Evolutionary conservation across 306 rosid species (phyloP).

Genomic region (Cucurbita pepo): DNA sequence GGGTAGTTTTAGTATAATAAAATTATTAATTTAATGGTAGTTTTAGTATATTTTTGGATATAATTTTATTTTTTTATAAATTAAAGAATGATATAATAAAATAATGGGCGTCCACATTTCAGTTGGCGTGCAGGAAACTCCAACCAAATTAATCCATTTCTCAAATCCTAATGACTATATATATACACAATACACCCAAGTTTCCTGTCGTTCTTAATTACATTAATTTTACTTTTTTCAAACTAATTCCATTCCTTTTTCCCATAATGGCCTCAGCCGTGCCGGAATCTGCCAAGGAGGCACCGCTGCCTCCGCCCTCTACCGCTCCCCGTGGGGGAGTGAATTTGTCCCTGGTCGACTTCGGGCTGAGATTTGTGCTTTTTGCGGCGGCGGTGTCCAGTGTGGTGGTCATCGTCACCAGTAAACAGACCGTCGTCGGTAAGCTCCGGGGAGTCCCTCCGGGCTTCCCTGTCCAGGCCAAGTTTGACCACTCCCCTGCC

Average conservation of each 20-base stretch:
- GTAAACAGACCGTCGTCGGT: slow-evolving; percentile 32
- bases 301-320: background rate
- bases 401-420: slow-evolving; percentile 47
- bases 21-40: too few species aligned
- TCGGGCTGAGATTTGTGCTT: slow-evolving; percentile 38
- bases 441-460: background rate
- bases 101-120: background rate
- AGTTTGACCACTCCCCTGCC: slow-evolving; percentile 69
- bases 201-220: background rate
- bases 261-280: background rate
- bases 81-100: too few species aligned
- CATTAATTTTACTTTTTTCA: background rate
- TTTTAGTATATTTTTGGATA: too few species aligned
- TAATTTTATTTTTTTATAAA: too few species aligned
- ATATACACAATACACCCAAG: background rate
- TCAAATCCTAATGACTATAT: background rate
- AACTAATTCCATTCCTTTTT: background rate
- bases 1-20: too few species aligned
- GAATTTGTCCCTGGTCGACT: slow-evolving; percentile 18
- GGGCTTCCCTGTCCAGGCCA: slow-evolving; percentile 13
- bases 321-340: background rate
- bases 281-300: slow-evolving; percentile 17
- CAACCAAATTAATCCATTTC: slow-evolving; percentile 6
- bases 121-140: slow-evolving; percentile 18
- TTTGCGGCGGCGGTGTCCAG: slow-evolving; percentile 54